These are phyloP conservation scores for Schrenkiella parvula DNA, from an alignment of 345 rosid genomes.

Conservation along the genomic window DNA sequence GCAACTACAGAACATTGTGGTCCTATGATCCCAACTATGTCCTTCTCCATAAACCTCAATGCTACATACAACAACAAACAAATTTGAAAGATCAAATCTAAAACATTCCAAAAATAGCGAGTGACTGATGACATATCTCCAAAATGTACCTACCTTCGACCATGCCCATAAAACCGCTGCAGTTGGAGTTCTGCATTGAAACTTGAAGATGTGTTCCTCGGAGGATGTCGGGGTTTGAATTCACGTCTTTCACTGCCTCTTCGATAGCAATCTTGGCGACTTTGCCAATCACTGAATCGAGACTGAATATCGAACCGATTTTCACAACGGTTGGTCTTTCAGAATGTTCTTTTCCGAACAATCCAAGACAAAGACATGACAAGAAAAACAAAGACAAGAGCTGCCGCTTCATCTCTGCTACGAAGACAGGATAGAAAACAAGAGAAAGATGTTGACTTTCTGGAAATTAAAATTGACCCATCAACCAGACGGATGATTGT, in stretches of 20 bases:
- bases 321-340: slow-evolving; percentile 60
- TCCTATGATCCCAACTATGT: slow-evolving; percentile 68
- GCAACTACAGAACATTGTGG: slow-evolving; percentile 89
- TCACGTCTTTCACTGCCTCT: slow-evolving; percentile 89
- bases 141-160: slow-evolving; percentile 55
- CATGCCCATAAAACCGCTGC: slow-evolving; percentile 91
- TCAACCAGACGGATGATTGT: neutral
- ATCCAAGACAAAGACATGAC: slow-evolving; percentile 29
- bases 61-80: slow-evolving; percentile 42
- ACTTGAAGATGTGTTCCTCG: slow-evolving; percentile 48
- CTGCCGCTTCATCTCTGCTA: slow-evolving; percentile 29
- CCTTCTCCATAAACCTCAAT: slow-evolving; percentile 80
- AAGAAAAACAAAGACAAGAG: slow-evolving; percentile 34
- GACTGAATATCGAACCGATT: slow-evolving; percentile 68
- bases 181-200: slow-evolving; percentile 52
- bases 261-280: slow-evolving; percentile 83
- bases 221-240: slow-evolving; percentile 61
- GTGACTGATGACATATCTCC: neutral
- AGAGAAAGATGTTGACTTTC: slow-evolving; percentile 6
- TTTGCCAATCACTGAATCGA: slow-evolving; percentile 64
- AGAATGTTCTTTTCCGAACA: slow-evolving; percentile 34
- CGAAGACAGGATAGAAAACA: neutral
- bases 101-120: neutral
- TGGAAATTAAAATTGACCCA: neutral
- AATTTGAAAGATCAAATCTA: neutral